These are phyloP conservation scores for Ramaria sp. DNA, from an alignment of 768 basidiomycete genomes.

Conservation along the genomic window DNA sequence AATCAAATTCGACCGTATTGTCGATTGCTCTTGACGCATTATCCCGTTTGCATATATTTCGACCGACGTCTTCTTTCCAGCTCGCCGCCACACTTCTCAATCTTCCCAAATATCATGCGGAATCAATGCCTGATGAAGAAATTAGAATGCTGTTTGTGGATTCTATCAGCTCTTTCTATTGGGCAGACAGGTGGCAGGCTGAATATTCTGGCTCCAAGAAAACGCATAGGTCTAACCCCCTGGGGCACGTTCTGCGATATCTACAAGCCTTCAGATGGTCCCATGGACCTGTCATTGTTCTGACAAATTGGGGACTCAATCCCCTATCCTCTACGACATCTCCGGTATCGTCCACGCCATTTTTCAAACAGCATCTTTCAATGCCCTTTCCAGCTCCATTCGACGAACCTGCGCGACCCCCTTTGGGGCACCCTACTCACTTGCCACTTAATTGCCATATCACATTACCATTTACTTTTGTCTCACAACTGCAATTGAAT, in stretches of 20 bases:
- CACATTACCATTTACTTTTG: constrained; percentile 21
- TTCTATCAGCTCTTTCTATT: constrained; percentile 68
- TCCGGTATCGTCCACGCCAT: constrained; percentile 13
- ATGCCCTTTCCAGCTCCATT: constrained; percentile 31
- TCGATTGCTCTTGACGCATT: constrained; percentile 28
- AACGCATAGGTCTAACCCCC: constrained; percentile 19
- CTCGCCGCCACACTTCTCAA: constrained; percentile 56
- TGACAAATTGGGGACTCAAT: constrained; percentile 56
- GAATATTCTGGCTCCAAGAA: constrained; percentile 28
- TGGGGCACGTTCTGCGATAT: constrained; percentile 37
- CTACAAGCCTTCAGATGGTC: constrained; percentile 38
- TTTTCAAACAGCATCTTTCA: constrained; percentile 42
- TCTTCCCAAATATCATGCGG: constrained; percentile 43
- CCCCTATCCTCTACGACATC: constrained; percentile 14
- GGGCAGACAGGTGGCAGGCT: constrained; percentile 57
- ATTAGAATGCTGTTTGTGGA: constrained; percentile 65
- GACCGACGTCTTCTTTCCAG: constrained; percentile 53
- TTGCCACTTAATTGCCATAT: constrained; percentile 29
- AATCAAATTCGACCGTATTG: constrained; percentile 11
- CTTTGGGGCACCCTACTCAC: constrained; percentile 7
- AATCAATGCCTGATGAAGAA: constrained; percentile 38
- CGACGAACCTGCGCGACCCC: constrained; percentile 7
- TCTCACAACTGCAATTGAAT: constrained; percentile 8
- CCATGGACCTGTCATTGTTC: constrained; percentile 38
- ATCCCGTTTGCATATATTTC: constrained; percentile 55